Conservation (phyloP, 1,139 yeast genomes). For the Zygosaccharomyces sapae region DNA sequence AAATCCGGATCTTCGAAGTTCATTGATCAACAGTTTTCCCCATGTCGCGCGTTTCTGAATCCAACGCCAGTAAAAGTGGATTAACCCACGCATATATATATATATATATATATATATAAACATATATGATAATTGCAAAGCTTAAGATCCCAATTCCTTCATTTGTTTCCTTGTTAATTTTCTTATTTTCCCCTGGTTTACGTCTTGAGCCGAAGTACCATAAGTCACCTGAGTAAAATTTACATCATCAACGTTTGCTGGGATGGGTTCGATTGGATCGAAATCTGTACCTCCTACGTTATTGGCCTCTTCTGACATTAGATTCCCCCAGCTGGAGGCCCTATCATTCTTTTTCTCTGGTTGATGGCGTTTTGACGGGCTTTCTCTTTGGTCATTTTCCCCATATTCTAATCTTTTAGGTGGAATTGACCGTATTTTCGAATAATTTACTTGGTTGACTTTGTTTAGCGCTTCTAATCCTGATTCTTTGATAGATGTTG, state of each 20-base stretch:
- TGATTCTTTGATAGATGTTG: constrained; percentile 6
- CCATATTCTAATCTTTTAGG: not conserved
- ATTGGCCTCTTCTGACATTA: constrained; percentile 25
- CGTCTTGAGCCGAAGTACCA: constrained; percentile 22
- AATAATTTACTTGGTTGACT: constrained; percentile 1
- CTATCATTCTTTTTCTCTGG: constrained; percentile 9
- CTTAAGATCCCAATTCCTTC: constrained; percentile 12
- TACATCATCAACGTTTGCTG: not conserved
- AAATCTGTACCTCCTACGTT: constrained; percentile 6
- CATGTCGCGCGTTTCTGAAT: not conserved
- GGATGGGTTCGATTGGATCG: not conserved
- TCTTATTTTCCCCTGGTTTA: constrained; percentile 14
- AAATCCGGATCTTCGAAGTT: not conserved
- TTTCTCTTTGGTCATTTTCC: not conserved
- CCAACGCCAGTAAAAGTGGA: not conserved
- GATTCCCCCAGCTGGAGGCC: constrained; percentile 32
- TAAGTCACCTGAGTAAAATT: constrained; percentile 40
- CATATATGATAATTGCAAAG: not conserved
- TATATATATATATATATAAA: not conserved
- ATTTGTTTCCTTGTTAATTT: constrained; percentile 26
- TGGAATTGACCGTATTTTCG: not conserved
- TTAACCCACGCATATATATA: not conserved
- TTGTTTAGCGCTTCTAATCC: constrained; percentile 8
- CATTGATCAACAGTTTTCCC: not conserved
- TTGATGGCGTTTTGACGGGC: not conserved